Percentiles rank a stretch among this genome's conserved stretches.
Conservation (phyloP, 768 basidiomycete species). For the Hemileccinum rubropunctum region DNA sequence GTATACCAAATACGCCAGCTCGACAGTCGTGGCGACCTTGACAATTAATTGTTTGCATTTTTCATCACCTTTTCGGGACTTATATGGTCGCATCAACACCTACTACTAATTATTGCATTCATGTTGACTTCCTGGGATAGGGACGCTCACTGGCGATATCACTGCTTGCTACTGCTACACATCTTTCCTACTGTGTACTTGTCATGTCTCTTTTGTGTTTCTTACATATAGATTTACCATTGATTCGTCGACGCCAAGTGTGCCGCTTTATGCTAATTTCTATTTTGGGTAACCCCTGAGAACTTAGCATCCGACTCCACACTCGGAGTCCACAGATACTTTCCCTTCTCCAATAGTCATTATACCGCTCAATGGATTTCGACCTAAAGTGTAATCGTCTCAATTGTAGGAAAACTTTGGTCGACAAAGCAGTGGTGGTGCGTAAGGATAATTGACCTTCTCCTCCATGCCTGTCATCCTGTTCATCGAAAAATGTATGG, state of each 20-base stretch:
- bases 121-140: slow-evolving; percentile 26
- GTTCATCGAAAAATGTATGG: slow-evolving; percentile 12
- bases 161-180: slow-evolving; percentile 19
- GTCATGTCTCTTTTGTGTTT: slow-evolving; percentile 19
- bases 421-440: slow-evolving; percentile 85
- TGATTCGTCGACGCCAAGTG: not conserved
- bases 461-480: not conserved
- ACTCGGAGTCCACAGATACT: not conserved
- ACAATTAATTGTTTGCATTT: slow-evolving; percentile 20
- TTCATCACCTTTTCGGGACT: slow-evolving; percentile 20
- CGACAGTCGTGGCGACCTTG: slow-evolving; percentile 69
- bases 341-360: not conserved
- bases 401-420: slow-evolving; percentile 62
- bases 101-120: slow-evolving; percentile 30
- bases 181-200: slow-evolving; percentile 27
- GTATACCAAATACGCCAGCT: slow-evolving; percentile 43
- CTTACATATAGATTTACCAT: slow-evolving; percentile 14
- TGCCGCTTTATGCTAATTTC: not conserved
- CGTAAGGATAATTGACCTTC: slow-evolving; percentile 29
- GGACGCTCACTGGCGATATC: slow-evolving; percentile 25
- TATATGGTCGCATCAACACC: slow-evolving; percentile 10
- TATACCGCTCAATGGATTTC: slow-evolving; percentile 52
- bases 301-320: not conserved
- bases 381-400: slow-evolving; percentile 80
- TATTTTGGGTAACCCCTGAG: slow-evolving; percentile 11